phyloP scores from a whole-genome alignment of 306 rosid genomes.

The Echinosophora koreensis region DNA sequence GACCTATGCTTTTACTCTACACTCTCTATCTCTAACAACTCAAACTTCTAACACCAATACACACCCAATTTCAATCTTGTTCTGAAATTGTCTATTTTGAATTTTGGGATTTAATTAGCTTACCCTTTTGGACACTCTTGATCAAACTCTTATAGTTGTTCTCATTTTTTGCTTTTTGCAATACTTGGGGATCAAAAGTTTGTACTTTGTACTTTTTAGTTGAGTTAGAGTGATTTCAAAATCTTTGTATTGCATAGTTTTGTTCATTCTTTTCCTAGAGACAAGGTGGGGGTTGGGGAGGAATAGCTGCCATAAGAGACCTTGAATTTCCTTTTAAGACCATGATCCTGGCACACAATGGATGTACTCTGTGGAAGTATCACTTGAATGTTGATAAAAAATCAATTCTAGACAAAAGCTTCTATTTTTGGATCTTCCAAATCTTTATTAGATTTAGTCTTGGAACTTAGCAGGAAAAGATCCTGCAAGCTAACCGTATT shows the following conservation, averaged over 20 bases:
- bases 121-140: conserved; percentile 48
- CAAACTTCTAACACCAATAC: neutral
- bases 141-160: conserved; percentile 1
- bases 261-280: conserved; percentile 22
- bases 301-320: conserved; percentile 41
- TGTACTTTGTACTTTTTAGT: conserved; percentile 22
- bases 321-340: conserved; percentile 55
- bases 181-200: neutral
- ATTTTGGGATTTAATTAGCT: conserved; percentile 41
- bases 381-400: conserved; percentile 60
- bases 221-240: conserved; percentile 35
- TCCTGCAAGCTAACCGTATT: neutral
- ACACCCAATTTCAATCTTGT: neutral
- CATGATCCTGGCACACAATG: conserved; percentile 72
- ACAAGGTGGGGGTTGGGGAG: conserved; percentile 48
- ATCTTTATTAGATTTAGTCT: conserved; percentile 67
- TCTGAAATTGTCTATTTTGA: conserved; percentile 32
- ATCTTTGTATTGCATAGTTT: conserved; percentile 42
- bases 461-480: conserved; percentile 54
- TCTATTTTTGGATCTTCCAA: conserved; percentile 91
- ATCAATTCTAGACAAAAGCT: conserved; percentile 67
- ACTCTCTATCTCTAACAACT: conserved; percentile 35
- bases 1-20: conserved; percentile 52
- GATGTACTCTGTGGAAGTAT: conserved; percentile 63
- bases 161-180: conserved; percentile 21